phyloP scores from a whole-genome alignment of 169 alveolate species.

The Babesia ovis region DNA sequence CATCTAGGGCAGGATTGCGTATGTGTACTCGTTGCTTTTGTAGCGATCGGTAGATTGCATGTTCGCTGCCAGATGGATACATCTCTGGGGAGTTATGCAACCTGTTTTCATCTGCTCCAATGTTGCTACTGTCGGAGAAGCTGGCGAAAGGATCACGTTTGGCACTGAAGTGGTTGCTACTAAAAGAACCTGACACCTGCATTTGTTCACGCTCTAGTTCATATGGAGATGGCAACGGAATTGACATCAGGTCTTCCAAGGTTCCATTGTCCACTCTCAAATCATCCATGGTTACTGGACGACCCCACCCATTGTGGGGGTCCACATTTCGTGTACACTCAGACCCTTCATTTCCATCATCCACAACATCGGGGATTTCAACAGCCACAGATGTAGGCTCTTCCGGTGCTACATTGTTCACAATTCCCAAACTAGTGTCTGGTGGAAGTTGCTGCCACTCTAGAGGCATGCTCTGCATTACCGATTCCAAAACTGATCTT shows the following conservation, averaged over 20 bases:
- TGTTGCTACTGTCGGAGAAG: background rate
- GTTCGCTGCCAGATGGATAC: background rate
- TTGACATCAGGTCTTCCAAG: background rate
- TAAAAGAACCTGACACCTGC: background rate
- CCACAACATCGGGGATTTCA: background rate
- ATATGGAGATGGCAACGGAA: background rate
- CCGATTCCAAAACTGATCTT: conserved; percentile 19
- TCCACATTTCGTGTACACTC: background rate
- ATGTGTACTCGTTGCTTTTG: no score
- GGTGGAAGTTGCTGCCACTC: background rate
- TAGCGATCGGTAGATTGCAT: background rate
- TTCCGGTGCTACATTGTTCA: background rate
- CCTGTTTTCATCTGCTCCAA: background rate
- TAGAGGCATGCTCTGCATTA: background rate
- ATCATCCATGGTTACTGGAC: background rate
- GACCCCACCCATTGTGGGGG: background rate
- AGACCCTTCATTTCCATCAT: background rate
- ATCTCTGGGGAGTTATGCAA: background rate
- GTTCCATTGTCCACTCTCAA: background rate
- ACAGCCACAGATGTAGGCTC: background rate
- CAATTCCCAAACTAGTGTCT: background rate
- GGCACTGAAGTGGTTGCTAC: background rate
- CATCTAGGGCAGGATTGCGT: no score
- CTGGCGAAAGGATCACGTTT: no score
- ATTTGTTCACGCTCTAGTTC: background rate